These are phyloP conservation scores for Colletotrichum sp. DNA, from an alignment of 2,329 filamentous ascomycete species.

Conservation along the genomic window DNA sequence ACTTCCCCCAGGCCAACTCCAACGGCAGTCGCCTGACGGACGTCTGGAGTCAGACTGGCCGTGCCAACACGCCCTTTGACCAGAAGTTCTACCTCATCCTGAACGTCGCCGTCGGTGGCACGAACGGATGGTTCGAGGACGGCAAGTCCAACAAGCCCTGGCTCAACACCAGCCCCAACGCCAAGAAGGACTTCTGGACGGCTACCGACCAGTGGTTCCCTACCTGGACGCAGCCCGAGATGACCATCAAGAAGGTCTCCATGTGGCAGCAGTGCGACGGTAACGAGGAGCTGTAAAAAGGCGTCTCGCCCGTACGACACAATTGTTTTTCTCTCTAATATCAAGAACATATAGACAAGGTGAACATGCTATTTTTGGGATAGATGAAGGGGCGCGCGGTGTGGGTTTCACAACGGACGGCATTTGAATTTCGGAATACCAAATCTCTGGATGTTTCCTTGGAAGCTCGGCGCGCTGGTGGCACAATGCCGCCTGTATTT, in stretches of 20 bases:
- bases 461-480: not conserved
- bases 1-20: constrained; percentile 65
- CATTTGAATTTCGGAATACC: constrained; percentile 14
- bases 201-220: constrained; percentile 68
- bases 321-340: not conserved
- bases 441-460: not conserved
- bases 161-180: constrained; percentile 71
- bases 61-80: constrained; percentile 74
- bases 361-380: not conserved
- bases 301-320: not conserved
- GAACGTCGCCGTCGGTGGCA: constrained; percentile 77
- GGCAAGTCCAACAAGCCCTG: constrained; percentile 76
- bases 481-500: not conserved
- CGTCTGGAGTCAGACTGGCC: constrained; percentile 67
- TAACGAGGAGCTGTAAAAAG: constrained; percentile 51
- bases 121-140: constrained; percentile 86
- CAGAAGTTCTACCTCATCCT: constrained; percentile 77
- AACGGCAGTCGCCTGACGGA: constrained; percentile 71
- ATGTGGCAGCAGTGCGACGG: constrained; percentile 75
- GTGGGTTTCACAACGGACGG: constrained; percentile 2
- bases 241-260: constrained; percentile 72
- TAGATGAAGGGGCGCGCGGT: constrained; percentile 16
- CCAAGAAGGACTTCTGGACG: constrained; percentile 79
- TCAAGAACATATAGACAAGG: constrained; percentile 12
- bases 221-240: constrained; percentile 72